Percentiles rank a stretch among this genome's conserved stretches.
Evolutionary conservation across 108 stramenopile species (phyloP).

Genomic region (Cylindrotheca fusiformis): DNA sequence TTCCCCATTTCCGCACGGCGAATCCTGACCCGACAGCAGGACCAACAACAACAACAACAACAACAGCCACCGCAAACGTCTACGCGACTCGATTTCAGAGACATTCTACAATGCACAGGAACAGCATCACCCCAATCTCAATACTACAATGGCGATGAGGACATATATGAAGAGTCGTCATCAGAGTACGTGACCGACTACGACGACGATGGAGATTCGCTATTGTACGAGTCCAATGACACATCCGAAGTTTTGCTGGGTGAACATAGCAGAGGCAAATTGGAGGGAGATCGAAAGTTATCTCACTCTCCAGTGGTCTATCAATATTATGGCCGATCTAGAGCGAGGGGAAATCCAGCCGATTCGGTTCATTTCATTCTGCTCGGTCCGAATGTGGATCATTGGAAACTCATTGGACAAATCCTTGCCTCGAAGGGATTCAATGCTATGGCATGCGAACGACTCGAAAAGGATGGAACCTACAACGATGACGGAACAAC

Average conservation of each 20-base stretch:
- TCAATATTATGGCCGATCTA: conserved; percentile 41
- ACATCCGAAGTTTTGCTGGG: no score
- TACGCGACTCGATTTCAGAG: background rate
- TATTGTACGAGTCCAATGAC: no score
- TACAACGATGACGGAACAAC: background rate
- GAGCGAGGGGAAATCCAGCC: conserved; percentile 14
- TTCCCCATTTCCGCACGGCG: no score
- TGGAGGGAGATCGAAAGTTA: conserved; percentile 6
- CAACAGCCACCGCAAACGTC: conserved; percentile 4
- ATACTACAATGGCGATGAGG: no score
- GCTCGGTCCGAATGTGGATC: conserved; percentile 58
- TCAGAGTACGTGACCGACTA: no score
- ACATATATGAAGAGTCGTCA: no score
- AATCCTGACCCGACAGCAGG: no score
- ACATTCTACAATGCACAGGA: no score
- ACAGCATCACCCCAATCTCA: no score
- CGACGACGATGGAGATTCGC: no score
- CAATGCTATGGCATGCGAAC: conserved; percentile 62
- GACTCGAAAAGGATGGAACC: conserved; percentile 13
- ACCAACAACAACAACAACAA: no score
- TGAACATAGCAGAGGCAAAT: conserved; percentile 5
- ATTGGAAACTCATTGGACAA: conserved; percentile 50
- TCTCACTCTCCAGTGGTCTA: conserved; percentile 36
- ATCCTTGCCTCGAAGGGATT: conserved; percentile 49
- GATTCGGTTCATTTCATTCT: conserved; percentile 47